A percentile compares a stretch with the other conserved stretches of the same genome.
Conservation (phyloP, 192 early-diverging fungal genomes). For the Haplosporangium gracile region DNA sequence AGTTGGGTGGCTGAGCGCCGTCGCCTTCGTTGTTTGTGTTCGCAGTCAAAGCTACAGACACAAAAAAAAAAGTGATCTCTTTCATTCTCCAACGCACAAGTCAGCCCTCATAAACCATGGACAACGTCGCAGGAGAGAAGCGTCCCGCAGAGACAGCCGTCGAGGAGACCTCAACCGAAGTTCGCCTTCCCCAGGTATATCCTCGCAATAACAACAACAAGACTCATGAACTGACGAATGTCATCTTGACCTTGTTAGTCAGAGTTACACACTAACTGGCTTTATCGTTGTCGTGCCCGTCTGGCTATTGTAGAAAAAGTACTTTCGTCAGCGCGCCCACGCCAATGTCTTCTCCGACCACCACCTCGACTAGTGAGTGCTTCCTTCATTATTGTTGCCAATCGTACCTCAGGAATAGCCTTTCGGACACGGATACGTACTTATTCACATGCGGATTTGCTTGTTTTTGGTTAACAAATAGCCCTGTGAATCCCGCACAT, state of each 20-base stretch:
- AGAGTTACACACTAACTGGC: background rate
- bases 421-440: background rate
- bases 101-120: constrained; percentile 14
- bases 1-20: too few relatives aligned
- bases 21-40: too few relatives aligned
- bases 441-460: background rate
- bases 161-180: constrained; percentile 25
- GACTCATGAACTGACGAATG: background rate
- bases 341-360: constrained; percentile 99
- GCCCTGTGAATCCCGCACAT: constrained; percentile 80
- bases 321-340: constrained; percentile 91
- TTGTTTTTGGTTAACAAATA: constrained; percentile 39
- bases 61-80: constrained; percentile 1
- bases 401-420: background rate
- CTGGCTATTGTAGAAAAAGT: constrained; percentile 77
- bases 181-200: constrained; percentile 44
- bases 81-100: background rate
- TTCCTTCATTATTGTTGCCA: background rate
- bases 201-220: background rate
- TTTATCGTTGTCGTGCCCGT: background rate
- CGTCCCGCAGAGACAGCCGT: constrained; percentile 24
- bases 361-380: constrained; percentile 85
- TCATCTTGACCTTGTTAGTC: background rate
- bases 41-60: background rate
- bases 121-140: constrained; percentile 30